Evolutionary conservation across 1,284 basidiomycete species (phyloP).

Genomic region (Hemileccinum hortonii): DNA sequence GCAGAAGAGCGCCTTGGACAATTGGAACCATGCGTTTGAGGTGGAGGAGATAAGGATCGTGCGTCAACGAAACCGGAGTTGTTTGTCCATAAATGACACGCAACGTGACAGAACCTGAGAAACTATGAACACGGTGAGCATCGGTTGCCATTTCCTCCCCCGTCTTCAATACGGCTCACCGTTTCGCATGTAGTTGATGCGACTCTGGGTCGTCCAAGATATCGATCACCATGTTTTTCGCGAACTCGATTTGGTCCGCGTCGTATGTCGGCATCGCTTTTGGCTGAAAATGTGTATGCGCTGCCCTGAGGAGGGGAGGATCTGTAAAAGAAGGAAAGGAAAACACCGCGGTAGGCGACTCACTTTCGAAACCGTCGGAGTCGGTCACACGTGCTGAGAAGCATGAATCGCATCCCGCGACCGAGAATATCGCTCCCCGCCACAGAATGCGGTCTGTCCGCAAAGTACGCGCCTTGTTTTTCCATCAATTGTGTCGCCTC

Average conservation of each 20-base stretch:
- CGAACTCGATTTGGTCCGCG: slow-evolving; percentile 37
- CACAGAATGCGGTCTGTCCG: slow-evolving; percentile 49
- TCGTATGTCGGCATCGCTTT: slow-evolving; percentile 36
- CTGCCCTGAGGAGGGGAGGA: slow-evolving; percentile 25
- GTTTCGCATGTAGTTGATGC: slow-evolving; percentile 33
- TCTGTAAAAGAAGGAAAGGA: neutral
- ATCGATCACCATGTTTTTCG: slow-evolving; percentile 39
- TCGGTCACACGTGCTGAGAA: slow-evolving; percentile 23
- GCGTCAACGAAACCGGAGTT: slow-evolving; percentile 41
- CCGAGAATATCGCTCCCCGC: slow-evolving; percentile 48
- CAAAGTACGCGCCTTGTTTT: slow-evolving; percentile 47
- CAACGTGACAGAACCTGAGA: slow-evolving; percentile 63
- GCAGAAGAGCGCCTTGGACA: slow-evolving; percentile 52
- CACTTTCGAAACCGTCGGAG: slow-evolving; percentile 27
- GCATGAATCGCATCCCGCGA: slow-evolving; percentile 29
- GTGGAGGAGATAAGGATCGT: slow-evolving; percentile 48
- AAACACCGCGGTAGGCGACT: neutral
- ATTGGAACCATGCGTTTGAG: slow-evolving; percentile 29
- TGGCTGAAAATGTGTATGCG: slow-evolving; percentile 42
- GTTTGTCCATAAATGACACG: slow-evolving; percentile 65
- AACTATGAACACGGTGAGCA: slow-evolving; percentile 38
- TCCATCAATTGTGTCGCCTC: slow-evolving; percentile 56
- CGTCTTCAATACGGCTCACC: slow-evolving; percentile 11
- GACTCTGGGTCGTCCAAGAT: slow-evolving; percentile 38
- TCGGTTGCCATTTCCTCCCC: no score